phyloP scores from a whole-genome alignment of 176 grass and related monocot species.

The Areca catechu region DNA sequence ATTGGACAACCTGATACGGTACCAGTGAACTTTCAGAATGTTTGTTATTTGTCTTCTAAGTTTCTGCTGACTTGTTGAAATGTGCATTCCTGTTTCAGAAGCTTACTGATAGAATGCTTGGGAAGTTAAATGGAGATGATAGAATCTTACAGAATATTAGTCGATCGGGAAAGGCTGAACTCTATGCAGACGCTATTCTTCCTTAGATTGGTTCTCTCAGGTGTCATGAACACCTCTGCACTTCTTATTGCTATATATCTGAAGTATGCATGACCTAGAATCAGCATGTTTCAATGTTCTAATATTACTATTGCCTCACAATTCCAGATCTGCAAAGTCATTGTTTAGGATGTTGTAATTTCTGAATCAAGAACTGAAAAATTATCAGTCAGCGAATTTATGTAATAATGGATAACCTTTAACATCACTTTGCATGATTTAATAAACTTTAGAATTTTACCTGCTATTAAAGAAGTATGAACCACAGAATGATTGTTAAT shows the following conservation, averaged over 20 bases:
- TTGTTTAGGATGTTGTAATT: too few species aligned
- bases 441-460: too few species aligned
- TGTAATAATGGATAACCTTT: too few species aligned
- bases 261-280: too few species aligned
- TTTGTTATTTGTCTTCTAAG: conserved; percentile 3
- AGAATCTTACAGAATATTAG: conserved; percentile 65
- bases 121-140: conserved; percentile 63
- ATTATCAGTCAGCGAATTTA: too few species aligned
- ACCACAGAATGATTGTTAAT: too few species aligned
- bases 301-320: too few species aligned
- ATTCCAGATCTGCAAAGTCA: too few species aligned
- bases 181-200: conserved; percentile 75
- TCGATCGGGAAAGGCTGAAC: conserved; percentile 66
- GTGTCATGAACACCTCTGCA: conserved; percentile 26
- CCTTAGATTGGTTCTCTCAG: conserved; percentile 74
- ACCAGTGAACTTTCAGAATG: conserved; percentile 15
- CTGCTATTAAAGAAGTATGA: too few species aligned
- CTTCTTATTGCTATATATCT: conserved; percentile 1
- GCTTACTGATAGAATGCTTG: conserved; percentile 35
- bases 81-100: conserved; percentile 43
- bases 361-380: too few species aligned
- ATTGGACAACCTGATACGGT: conserved; percentile 44
- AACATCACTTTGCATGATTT: too few species aligned
- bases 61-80: not conserved
- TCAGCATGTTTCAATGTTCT: too few species aligned